Base-by-base conservation (phyloP, 2,329 filamentous ascomycete genomes). In the Colletotrichum sp. region DNA sequence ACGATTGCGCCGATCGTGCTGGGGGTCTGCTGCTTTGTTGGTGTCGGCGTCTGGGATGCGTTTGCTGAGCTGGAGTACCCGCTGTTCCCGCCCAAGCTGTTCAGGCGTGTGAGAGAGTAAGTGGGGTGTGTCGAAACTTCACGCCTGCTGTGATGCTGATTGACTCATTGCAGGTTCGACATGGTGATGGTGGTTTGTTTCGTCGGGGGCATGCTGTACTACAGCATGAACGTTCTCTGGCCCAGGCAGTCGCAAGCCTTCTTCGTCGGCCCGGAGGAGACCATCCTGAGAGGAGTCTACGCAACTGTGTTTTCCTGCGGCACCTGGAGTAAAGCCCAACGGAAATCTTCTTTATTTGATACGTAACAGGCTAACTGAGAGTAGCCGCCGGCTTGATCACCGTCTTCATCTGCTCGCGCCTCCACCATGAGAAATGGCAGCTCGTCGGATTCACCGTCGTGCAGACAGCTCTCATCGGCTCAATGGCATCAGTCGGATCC, bases 341-440 rank as follows among this genome's bases (percentile, higher is more conserved):
- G 8, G 1, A n/a, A 16, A 2, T 16, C 5, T 10, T 30, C 6
- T n/a, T 3, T 32, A 12, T 5, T n/a, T 61, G 9, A n/a, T 34
- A 61, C 18, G 8, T 5, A 15, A n/a, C 13, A 13, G 15, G 34
- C 58, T 61, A 2, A 61, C 30, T 2, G 18, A 32, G 18, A 16
- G 13, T 0, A 61, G 58, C 28, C 28, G 58, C 58, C 58, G 58
- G 58, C 9, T 22, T 61, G 58, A 61, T 61, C 58, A 61, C 58
- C 6, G 28, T 34, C 1, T 61, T 61, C 58, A 61, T 61, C 58
- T 61, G 81, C 66, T 79, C 79, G 13, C 77, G 79, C 56, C 71
- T 85, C 7, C 80, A 82, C 43, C 81, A 85, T 61, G 83, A 86
- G 52, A 80, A 82, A 27, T 84, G 82, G 83, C 84, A 86, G 77